Percentiles rank a stretch among this genome's conserved stretches.
Evolutionary conservation across 495 filamentous ascomycete species (phyloP).

Genomic region (Trichocladium antarcticum): DNA sequence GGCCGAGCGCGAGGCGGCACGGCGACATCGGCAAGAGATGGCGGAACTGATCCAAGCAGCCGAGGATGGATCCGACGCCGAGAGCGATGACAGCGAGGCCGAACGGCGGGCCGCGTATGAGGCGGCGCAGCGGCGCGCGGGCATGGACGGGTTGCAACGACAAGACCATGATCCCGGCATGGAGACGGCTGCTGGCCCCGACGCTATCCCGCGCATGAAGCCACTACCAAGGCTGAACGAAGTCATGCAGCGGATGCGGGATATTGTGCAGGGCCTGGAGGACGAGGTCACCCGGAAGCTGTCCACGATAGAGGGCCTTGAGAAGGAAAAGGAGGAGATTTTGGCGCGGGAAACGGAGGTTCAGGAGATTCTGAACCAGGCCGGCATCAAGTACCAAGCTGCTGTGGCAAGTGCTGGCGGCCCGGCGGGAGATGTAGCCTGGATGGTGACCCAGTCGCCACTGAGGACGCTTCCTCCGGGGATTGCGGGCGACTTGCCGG

Average conservation of each 20-base stretch:
- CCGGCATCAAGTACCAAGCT: slow-evolving; percentile 59
- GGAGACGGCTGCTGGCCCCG: slow-evolving; percentile 8
- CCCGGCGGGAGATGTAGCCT: slow-evolving; percentile 12
- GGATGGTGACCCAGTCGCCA: slow-evolving; percentile 23
- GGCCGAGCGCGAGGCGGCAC: slow-evolving; percentile 64
- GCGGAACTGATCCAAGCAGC: slow-evolving; percentile 74
- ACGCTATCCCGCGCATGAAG: slow-evolving; percentile 40
- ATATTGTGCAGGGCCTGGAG: slow-evolving; percentile 26
- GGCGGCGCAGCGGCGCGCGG: slow-evolving; percentile 71
- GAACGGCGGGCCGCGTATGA: slow-evolving; percentile 80
- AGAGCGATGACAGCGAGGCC: slow-evolving; percentile 62
- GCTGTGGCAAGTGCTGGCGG: slow-evolving; percentile 26
- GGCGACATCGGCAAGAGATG: slow-evolving; percentile 61
- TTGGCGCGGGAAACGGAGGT: slow-evolving; percentile 66
- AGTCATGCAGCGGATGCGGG: slow-evolving; percentile 38
- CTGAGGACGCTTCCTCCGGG: slow-evolving; percentile 22
- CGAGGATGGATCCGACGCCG: slow-evolving; percentile 47
- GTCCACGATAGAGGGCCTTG: slow-evolving; percentile 24
- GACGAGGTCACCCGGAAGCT: slow-evolving; percentile 22
- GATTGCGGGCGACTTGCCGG: slow-evolving; percentile 23
- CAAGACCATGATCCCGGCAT: slow-evolving; percentile 20
- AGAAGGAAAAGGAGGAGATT: slow-evolving; percentile 46
- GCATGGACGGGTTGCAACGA: slow-evolving; percentile 54
- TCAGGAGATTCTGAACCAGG: slow-evolving; percentile 68
- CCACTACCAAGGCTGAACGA: slow-evolving; percentile 45